These are phyloP conservation scores for Puccinia polysora DNA, from an alignment of 1,284 basidiomycete genomes.

Conservation along the genomic window DNA sequence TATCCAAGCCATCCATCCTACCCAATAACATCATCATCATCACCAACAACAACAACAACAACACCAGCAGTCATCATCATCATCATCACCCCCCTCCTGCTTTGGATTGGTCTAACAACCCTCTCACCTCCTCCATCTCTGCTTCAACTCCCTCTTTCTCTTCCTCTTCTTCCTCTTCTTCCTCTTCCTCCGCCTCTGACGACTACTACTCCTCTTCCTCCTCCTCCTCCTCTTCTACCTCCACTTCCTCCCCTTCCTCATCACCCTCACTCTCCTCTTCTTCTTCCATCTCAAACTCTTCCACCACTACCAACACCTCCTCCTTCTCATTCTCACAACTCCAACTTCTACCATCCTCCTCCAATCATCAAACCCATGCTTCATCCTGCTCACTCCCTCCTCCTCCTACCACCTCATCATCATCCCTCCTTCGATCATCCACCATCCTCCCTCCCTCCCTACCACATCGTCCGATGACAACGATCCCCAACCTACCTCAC, in stretches of 20 bases:
- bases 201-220: too few relatives aligned
- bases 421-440: background rate
- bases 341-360: too few relatives aligned
- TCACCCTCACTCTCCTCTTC: background rate
- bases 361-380: too few relatives aligned
- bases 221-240: background rate
- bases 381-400: background rate
- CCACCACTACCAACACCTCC: too few relatives aligned
- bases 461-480: background rate
- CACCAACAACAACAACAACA: background rate
- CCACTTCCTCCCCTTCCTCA: conserved; percentile 1
- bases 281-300: too few relatives aligned
- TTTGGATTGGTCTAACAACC: background rate
- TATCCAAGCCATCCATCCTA: background rate
- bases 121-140: background rate
- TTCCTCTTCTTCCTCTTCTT: conserved; percentile 16
- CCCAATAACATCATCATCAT: background rate
- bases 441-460: background rate
- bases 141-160: background rate
- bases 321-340: too few relatives aligned
- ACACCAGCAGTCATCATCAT: background rate
- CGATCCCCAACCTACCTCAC: background rate
- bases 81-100: background rate
- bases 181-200: background rate
- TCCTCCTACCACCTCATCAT: background rate